Percentiles rank a stretch among this genome's conserved stretches.
These are phyloP conservation scores for Obelidium mucronatum DNA, from an alignment of 192 early-diverging fungal genomes.

Conservation along the genomic window DNA sequence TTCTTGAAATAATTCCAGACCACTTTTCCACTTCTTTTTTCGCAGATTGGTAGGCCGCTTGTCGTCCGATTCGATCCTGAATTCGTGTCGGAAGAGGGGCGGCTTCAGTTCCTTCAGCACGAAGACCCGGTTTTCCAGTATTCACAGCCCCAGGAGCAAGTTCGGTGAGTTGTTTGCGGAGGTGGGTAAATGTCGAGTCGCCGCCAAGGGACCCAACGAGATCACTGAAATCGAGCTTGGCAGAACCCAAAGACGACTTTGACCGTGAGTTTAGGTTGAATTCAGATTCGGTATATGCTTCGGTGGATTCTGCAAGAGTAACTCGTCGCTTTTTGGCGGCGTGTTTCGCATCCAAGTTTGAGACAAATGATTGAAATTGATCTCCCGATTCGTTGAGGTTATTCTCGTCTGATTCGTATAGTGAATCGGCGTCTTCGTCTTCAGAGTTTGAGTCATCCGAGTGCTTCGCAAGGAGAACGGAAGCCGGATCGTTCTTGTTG, in stretches of 20 bases:
- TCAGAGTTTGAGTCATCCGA: slow-evolving; percentile 22
- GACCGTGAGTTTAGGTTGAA: slow-evolving; percentile 56
- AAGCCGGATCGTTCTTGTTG: slow-evolving; percentile 3
- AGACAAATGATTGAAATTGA: slow-evolving; percentile 50
- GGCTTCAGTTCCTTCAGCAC: slow-evolving; percentile 32
- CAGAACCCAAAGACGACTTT: slow-evolving; percentile 3
- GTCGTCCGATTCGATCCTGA: slow-evolving; percentile 85
- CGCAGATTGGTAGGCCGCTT: slow-evolving; percentile 83
- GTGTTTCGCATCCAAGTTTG: slow-evolving; percentile 68
- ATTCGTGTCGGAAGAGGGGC: slow-evolving; percentile 84
- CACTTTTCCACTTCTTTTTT: slow-evolving; percentile 87
- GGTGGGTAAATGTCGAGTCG: slow-evolving; percentile 65
- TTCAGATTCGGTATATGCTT: slow-evolving; percentile 77
- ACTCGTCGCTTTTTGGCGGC: slow-evolving; percentile 58
- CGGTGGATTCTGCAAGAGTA: slow-evolving; percentile 64
- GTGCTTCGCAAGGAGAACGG: slow-evolving; percentile 29
- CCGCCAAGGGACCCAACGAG: slow-evolving; percentile 74
- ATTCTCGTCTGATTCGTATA: background rate
- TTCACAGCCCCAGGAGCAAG: slow-evolving; percentile 46
- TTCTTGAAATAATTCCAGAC: slow-evolving; percentile 80
- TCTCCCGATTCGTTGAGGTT: slow-evolving; percentile 6
- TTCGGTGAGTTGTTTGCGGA: slow-evolving; percentile 69
- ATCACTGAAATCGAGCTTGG: slow-evolving; percentile 76
- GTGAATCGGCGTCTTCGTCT: slow-evolving; percentile 38
- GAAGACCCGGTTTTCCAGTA: slow-evolving; percentile 56